Base-by-base conservation (phyloP, 2,329 filamentous ascomycete species). In the Paracorniculantispora psalliotae region DNA sequence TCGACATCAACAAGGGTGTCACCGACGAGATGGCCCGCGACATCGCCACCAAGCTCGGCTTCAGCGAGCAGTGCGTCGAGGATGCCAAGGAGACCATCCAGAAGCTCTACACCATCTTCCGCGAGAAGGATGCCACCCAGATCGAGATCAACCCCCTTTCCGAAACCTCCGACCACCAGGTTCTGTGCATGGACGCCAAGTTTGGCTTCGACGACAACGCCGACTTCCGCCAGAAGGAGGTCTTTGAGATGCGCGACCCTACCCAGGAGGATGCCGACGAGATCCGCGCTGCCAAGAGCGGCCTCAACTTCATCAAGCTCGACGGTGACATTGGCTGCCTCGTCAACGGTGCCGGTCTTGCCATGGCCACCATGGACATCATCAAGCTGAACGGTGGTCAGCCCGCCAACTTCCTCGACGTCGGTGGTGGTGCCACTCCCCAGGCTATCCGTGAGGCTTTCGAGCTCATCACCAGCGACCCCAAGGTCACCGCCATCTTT, bases 281-380 rank as follows among this genome's bases (percentile, higher is more conserved):
- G 83, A 93, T 99, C 71, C 93, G 93, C 79, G 94, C 94, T 69
- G 92, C 92, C 70, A 82, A 96, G 84, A 92, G 87, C 67, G 91
- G 91, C 70, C 86, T 99, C 67, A 99, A 99, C 87, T 99, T 99
- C 82, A 99, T 99, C 85, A 99, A 99, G 86, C 89, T 99, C 63
- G 94, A 97, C 73, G 94, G 94, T 74, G 94, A 99, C 75, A 99
- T 99, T 74, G 94, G 94, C 78, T 99, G 94, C 82, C 84, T 97
- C 68, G 94, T 99, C 81, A 99, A 99, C 81, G 94, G 94, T 75
- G 94, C 94, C 70, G 94, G 94, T 81, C 89, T 99, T 67, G 94
- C 94, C 79, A 99, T 99, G 94, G 94, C 94, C 64, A 99, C 94
- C 75, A 99, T 99, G 94, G 94, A 99, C 78, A 97, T 99, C 77